These are phyloP conservation scores for Fusarium floridanum DNA, from an alignment of 2,329 filamentous ascomycete genomes.

Conservation along the genomic window DNA sequence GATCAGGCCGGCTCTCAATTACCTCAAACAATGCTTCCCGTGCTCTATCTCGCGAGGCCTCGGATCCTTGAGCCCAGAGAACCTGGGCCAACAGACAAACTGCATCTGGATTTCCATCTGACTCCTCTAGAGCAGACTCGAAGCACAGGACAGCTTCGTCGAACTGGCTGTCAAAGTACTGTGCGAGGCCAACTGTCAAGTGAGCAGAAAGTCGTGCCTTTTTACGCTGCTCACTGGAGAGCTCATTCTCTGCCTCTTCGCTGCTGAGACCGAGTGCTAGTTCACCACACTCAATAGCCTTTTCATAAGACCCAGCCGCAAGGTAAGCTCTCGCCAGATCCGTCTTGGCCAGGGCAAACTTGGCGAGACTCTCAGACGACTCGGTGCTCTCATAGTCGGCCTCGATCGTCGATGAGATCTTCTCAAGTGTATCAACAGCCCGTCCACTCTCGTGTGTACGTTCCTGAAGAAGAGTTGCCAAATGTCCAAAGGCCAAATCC, in stretches of 20 bases:
- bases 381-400: conserved; percentile 87
- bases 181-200: conserved; percentile 85
- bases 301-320: conserved; percentile 72
- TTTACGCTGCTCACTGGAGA: conserved; percentile 73
- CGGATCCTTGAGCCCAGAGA: conserved; percentile 88
- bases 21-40: conserved; percentile 84
- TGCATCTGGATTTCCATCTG: conserved; percentile 81
- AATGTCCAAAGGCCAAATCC: conserved; percentile 80
- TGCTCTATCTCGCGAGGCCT: conserved; percentile 80
- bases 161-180: conserved; percentile 77
- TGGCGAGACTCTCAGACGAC: conserved; percentile 77
- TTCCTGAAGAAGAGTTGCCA: conserved; percentile 85
- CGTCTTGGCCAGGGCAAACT: conserved; percentile 85
- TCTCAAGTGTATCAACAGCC: conserved; percentile 73
- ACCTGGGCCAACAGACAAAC: conserved; percentile 91
- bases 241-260: conserved; percentile 76
- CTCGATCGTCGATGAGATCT: conserved; percentile 79
- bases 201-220: conserved; percentile 86
- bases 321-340: conserved; percentile 90
- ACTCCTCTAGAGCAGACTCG: conserved; percentile 82
- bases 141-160: conserved; percentile 83
- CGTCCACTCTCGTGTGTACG: conserved; percentile 76
- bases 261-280: conserved; percentile 82
- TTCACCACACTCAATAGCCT: conserved; percentile 84
- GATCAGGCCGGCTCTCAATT: conserved; percentile 79